Evolutionary conservation across 345 rosid genomes (phyloP).

Genomic region (Diplotaxis tenuifolia): DNA sequence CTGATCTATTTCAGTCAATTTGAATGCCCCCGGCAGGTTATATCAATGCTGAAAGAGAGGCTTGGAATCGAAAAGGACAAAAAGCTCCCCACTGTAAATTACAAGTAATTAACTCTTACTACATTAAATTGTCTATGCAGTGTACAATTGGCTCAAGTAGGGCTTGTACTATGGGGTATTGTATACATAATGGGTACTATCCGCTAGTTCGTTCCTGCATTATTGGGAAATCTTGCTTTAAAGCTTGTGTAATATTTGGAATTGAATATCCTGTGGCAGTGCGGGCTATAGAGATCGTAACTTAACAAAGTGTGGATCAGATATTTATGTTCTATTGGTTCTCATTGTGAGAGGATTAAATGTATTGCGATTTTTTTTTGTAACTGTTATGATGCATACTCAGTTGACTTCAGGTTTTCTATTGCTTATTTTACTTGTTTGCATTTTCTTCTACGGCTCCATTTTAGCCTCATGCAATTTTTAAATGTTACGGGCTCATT

Average conservation of each 20-base stretch:
- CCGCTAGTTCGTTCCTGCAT: conserved; percentile 7
- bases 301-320: not conserved
- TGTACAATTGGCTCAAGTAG: conserved; percentile 5
- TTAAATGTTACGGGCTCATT: conserved; percentile 1
- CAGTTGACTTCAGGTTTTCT: not conserved
- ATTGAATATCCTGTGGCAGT: not conserved
- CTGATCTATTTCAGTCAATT: conserved; percentile 13
- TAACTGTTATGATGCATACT: conserved; percentile 5
- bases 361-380: not conserved
- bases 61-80: conserved; percentile 72
- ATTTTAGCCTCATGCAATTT: not conserved
- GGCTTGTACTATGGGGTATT: not conserved
- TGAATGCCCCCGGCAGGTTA: conserved; percentile 53
- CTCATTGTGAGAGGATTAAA: not conserved
- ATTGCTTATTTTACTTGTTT: not conserved
- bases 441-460: not conserved
- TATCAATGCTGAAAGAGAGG: conserved; percentile 77
- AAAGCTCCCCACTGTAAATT: conserved; percentile 67
- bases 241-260: conserved; percentile 5
- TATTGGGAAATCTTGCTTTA: not conserved
- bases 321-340: not conserved
- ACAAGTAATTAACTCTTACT: conserved; percentile 50
- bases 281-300: not conserved
- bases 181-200: conserved; percentile 1
- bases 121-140: not conserved